phyloP scores from a whole-genome alignment of 2,329 filamentous ascomycete genomes.

The Lachnellula occidentalis region DNA sequence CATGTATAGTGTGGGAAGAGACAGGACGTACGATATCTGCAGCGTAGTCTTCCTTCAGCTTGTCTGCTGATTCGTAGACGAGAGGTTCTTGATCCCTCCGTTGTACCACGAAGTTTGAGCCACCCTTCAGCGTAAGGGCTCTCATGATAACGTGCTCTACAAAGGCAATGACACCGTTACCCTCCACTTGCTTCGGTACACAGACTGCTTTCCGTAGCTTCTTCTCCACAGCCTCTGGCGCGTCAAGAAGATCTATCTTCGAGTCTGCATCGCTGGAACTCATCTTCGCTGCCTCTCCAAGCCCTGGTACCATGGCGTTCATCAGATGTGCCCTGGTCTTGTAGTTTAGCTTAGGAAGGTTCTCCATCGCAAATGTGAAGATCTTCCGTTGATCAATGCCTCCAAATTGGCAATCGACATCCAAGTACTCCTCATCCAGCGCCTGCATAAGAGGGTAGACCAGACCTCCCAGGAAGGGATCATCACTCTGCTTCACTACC shows the following conservation, averaged over 20 bases:
- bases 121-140: constrained; percentile 55
- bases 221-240: constrained; percentile 66
- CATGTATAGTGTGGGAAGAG: not conserved
- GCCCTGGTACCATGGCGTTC: constrained; percentile 85
- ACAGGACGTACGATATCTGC: constrained; percentile 61
- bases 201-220: constrained; percentile 85
- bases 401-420: constrained; percentile 84
- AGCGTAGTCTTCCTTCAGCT: constrained; percentile 74
- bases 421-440: constrained; percentile 77
- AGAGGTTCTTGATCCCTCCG: constrained; percentile 67
- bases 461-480: constrained; percentile 67
- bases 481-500: constrained; percentile 85
- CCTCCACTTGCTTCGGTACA: constrained; percentile 68
- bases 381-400: constrained; percentile 85
- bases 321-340: constrained; percentile 64
- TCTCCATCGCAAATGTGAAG: constrained; percentile 79
- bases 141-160: constrained; percentile 84
- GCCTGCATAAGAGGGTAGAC: constrained; percentile 87
- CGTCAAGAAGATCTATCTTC: constrained; percentile 91
- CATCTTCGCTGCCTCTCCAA: constrained; percentile 81
- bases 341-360: constrained; percentile 81
- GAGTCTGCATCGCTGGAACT: constrained; percentile 68
- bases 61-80: constrained; percentile 69
- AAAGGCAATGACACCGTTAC: constrained; percentile 82
- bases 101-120: constrained; percentile 62